Percentiles rank a stretch among this genome's conserved stretches.
These are phyloP conservation scores for Morella rubra DNA, from an alignment of 306 rosid species.

Conservation along the genomic window DNA sequence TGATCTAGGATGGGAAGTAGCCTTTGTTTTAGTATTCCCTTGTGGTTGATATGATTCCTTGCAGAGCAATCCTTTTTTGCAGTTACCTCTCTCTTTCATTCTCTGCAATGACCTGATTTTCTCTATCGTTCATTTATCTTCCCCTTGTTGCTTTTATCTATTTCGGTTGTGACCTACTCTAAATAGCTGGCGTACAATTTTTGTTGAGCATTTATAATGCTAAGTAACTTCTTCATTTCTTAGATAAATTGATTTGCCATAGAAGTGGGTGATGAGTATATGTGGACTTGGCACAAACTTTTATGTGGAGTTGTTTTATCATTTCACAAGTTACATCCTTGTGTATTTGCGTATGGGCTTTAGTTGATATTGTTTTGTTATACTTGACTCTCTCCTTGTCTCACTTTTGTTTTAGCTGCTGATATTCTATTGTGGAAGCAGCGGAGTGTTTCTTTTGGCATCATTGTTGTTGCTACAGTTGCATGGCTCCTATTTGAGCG, in stretches of 20 bases:
- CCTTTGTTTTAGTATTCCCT: neutral
- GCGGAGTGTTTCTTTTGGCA: slow-evolving; percentile 62
- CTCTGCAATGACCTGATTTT: neutral
- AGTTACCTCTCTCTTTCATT: neutral
- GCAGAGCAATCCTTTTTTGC: neutral
- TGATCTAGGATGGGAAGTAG: neutral
- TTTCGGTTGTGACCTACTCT: neutral
- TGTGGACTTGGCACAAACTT: neutral
- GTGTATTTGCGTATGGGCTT: neutral
- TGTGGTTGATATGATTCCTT: neutral
- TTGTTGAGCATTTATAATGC: slow-evolving; percentile 2
- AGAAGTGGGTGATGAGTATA: neutral
- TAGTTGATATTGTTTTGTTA: slow-evolving; percentile 2
- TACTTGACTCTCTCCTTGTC: slow-evolving; percentile 17
- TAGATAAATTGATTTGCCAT: neutral
- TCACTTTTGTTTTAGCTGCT: slow-evolving; percentile 49
- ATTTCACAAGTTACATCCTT: neutral
- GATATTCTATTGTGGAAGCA: slow-evolving; percentile 82
- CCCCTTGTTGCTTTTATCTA: neutral
- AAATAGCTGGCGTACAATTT: neutral
- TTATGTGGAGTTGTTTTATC: neutral
- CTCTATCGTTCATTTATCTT: neutral
- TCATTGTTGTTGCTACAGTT: slow-evolving; percentile 66
- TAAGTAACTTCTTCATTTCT: neutral
- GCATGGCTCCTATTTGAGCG: slow-evolving; percentile 71